Conservation (phyloP, 1,139 yeast species). For the Kazachstania sp. region DNA sequence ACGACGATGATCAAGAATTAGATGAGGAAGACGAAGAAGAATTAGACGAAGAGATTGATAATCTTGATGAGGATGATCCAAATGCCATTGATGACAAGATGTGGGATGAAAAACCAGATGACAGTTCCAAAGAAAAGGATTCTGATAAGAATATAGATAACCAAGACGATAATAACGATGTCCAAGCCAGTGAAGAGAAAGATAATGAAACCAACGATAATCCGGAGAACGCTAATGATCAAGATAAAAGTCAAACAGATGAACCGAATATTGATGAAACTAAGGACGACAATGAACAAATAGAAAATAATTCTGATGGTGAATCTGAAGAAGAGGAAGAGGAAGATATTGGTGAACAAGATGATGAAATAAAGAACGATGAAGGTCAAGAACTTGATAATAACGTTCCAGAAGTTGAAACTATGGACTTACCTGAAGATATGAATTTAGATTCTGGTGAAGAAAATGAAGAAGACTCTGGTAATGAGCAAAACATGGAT, state of each 20-base stretch:
- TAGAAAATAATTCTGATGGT: conserved; percentile 50
- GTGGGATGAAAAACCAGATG: conserved; percentile 94
- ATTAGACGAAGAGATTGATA: conserved; percentile 83
- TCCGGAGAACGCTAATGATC: conserved; percentile 36
- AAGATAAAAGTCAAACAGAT: conserved; percentile 34
- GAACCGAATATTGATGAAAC: conserved; percentile 41
- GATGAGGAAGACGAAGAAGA: conserved; percentile 49
- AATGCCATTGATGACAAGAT: conserved; percentile 94
- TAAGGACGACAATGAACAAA: conserved; percentile 37
- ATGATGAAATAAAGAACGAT: conserved; percentile 65
- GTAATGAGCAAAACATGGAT: conserved; percentile 22
- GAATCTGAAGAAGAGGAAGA: conserved; percentile 57
- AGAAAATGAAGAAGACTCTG: conserved; percentile 28
- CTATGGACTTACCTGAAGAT: conserved; percentile 79
- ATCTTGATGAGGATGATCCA: conserved; percentile 84
- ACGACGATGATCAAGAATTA: conserved; percentile 47
- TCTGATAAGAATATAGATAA: conserved; percentile 59
- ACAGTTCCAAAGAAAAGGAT: conserved; percentile 63
- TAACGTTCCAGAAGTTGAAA: conserved; percentile 70
- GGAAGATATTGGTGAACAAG: conserved; percentile 69
- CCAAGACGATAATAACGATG: conserved; percentile 45
- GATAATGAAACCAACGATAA: conserved; percentile 29
- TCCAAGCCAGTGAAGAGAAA: conserved; percentile 52
- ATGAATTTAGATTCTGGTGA: conserved; percentile 54
- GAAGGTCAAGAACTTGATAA: conserved; percentile 65